phyloP scores from a whole-genome alignment of 345 rosid species.

The Brassica cretica region DNA sequence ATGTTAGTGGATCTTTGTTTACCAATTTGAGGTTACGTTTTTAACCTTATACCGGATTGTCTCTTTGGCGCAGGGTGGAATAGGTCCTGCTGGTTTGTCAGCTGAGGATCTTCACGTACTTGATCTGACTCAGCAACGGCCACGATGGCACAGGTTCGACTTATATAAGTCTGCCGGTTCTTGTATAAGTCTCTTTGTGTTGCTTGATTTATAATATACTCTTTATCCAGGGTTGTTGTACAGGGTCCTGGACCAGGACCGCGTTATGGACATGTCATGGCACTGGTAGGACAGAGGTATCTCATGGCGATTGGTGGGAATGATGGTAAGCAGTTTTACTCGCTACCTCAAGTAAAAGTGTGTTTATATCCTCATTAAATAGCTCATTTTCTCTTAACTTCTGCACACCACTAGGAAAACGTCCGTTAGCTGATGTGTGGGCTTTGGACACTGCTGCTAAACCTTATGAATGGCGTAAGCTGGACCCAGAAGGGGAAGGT shows the following conservation, averaged over 20 bases:
- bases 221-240: constrained; percentile 80
- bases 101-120: constrained; percentile 99
- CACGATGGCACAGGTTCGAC: constrained; percentile 91
- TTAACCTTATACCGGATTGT: constrained; percentile 11
- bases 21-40: not conserved
- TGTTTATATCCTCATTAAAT: constrained; percentile 23
- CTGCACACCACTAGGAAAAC: constrained; percentile 61
- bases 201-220: constrained; percentile 28
- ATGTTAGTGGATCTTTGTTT: not conserved
- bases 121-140: constrained; percentile 93
- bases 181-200: not conserved
- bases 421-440: constrained; percentile 99
- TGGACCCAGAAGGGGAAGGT: constrained; percentile 99
- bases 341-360: constrained; percentile 9
- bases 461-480: constrained; percentile 99
- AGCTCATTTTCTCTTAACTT: constrained; percentile 3
- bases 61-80: constrained; percentile 75
- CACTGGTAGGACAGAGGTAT: constrained; percentile 97
- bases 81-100: constrained; percentile 98
- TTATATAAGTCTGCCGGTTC: not conserved
- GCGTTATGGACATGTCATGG: constrained; percentile 99
- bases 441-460: constrained; percentile 99
- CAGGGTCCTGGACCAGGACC: constrained; percentile 99
- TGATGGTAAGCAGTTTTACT: constrained; percentile 62
- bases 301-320: constrained; percentile 99